phyloP scores from a whole-genome alignment of 257 asterid genomes.

The Solanum peruvianum region DNA sequence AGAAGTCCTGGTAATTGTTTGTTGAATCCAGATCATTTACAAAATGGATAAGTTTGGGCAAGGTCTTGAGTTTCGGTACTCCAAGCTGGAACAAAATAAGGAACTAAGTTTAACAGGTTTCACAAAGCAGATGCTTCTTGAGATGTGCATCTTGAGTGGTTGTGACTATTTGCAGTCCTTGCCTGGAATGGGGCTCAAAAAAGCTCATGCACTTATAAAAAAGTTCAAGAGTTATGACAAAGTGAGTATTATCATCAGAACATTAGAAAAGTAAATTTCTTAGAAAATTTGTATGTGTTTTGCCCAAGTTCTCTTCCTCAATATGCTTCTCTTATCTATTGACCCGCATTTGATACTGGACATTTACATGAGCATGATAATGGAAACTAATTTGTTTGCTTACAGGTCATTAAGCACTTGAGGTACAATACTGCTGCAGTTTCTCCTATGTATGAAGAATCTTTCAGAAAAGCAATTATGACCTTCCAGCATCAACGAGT shows the following conservation, averaged over 20 bases:
- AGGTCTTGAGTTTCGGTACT: slow-evolving; percentile 69
- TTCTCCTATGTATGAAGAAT: slow-evolving; percentile 65
- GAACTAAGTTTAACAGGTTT: slow-evolving; percentile 68
- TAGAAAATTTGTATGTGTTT: neutral
- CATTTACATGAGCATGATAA: neutral
- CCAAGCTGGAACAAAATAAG: slow-evolving; percentile 55
- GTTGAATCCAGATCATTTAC: slow-evolving; percentile 63
- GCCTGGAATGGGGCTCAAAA: slow-evolving; percentile 96
- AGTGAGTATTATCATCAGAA: slow-evolving; percentile 24
- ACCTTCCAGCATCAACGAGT: slow-evolving; percentile 90
- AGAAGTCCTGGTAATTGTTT: neutral
- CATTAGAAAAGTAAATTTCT: neutral
- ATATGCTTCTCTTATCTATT: neutral
- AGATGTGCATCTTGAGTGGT: slow-evolving; percentile 96
- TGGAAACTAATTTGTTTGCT: neutral
- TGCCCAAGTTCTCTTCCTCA: neutral
- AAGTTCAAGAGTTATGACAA: slow-evolving; percentile 59
- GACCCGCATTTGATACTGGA: neutral
- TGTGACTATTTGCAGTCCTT: slow-evolving; percentile 90
- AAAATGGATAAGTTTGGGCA: slow-evolving; percentile 99
- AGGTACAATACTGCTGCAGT: slow-evolving; percentile 52
- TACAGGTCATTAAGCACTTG: slow-evolving; percentile 87
- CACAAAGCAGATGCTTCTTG: slow-evolving; percentile 81
- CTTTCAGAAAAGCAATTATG: slow-evolving; percentile 74
- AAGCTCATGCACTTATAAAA: slow-evolving; percentile 72